A percentile compares a stretch with the other conserved stretches of the same genome.
Evolutionary conservation across 257 asterid genomes (phyloP).

Genomic region (Capsicum rhomboideum): DNA sequence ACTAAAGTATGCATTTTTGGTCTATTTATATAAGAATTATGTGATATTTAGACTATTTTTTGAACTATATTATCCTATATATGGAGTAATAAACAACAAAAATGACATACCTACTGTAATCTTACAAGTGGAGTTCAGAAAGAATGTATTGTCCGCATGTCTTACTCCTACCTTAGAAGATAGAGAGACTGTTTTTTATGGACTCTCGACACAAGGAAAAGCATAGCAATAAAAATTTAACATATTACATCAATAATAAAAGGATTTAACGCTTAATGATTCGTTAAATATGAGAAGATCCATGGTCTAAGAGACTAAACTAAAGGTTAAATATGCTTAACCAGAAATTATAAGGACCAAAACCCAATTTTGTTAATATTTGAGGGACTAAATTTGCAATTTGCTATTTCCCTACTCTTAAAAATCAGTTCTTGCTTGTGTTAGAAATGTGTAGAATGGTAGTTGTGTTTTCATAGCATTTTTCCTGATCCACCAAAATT

Average conservation of each 20-base stretch:
- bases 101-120: rapidly evolving
- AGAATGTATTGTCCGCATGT: rapidly evolving
- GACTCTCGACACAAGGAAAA: not conserved
- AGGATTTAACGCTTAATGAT: not conserved
- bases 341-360: not conserved
- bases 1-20: not conserved
- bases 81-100: not conserved
- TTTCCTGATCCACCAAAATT: not conserved
- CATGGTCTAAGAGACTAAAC: not conserved
- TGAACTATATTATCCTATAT: not conserved
- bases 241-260: not conserved
- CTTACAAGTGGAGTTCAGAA: not conserved
- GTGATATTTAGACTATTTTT: too few relatives aligned
- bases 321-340: not conserved
- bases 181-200: not conserved
- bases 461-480: not conserved
- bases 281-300: not conserved
- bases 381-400: not conserved
- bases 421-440: not conserved
- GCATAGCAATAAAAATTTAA: not conserved
- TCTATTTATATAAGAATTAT: too few relatives aligned
- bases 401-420: not conserved
- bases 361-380: not conserved
- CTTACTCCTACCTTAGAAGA: not conserved
- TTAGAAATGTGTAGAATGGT: not conserved